Percentiles rank a stretch among this genome's conserved stretches.
Evolutionary conservation across 1,284 basidiomycete genomes (phyloP).

Genomic region (Ganoderma lingzhi): DNA sequence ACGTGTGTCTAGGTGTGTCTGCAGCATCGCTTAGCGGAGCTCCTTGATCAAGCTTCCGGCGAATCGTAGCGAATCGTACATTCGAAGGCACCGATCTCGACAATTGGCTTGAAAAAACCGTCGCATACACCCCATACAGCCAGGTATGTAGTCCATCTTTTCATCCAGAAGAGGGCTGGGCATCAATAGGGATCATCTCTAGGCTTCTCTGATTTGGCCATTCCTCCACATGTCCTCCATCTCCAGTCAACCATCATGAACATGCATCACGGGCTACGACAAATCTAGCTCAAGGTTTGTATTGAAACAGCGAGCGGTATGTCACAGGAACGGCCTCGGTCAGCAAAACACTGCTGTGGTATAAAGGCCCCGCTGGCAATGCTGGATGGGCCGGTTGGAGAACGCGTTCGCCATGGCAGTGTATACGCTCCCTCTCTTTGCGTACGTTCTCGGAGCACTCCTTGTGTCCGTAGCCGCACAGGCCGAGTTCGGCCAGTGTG

Average conservation of each 20-base stretch:
- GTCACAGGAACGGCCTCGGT: neutral
- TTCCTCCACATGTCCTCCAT: constrained; percentile 10
- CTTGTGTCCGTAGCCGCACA: constrained; percentile 12
- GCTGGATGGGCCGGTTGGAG: neutral
- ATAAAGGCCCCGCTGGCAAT: constrained; percentile 5
- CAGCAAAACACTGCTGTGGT: neutral
- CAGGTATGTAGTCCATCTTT: neutral
- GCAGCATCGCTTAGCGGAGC: neutral
- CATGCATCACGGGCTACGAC: neutral
- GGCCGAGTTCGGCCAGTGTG: constrained; percentile 44
- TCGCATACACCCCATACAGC: neutral
- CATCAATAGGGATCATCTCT: neutral
- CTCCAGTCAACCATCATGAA: neutral
- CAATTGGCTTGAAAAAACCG: neutral
- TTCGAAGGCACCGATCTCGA: neutral
- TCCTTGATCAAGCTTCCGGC: neutral
- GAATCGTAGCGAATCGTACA: no score
- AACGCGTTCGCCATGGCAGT: constrained; percentile 5
- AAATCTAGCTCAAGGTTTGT: neutral
- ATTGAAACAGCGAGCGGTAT: neutral
- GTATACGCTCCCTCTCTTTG: neutral
- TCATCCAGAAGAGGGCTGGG: neutral
- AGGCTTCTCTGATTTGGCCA: constrained; percentile 8
- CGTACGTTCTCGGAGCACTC: constrained; percentile 5
- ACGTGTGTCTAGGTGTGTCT: neutral